Evolutionary conservation across 2,329 filamentous ascomycete genomes (phyloP).

Genomic region (Verticillium isaacii): DNA sequence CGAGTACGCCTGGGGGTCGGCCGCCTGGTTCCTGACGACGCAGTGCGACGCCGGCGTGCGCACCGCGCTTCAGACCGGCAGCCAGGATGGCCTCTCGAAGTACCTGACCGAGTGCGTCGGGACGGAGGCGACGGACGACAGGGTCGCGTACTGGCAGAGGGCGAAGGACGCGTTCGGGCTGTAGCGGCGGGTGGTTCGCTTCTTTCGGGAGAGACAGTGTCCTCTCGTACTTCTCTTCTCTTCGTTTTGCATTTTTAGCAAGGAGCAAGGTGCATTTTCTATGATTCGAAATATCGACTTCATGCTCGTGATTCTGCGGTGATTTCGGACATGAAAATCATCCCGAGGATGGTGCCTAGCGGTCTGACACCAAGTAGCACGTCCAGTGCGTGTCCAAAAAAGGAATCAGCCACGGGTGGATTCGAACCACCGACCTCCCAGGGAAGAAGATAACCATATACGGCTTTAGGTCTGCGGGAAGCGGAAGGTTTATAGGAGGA

Average conservation of each 20-base stretch:
- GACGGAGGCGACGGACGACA: conserved; percentile 22
- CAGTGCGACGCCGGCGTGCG: conserved; percentile 33
- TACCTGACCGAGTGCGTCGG: conserved; percentile 45
- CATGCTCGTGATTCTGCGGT: background rate
- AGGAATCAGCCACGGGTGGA: background rate
- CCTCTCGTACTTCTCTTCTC: background rate
- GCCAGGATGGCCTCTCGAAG: conserved; percentile 34
- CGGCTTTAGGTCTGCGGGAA: background rate
- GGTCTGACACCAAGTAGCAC: background rate
- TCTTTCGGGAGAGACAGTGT: background rate
- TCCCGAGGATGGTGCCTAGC: no score
- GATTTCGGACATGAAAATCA: no score
- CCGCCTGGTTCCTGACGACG: conserved; percentile 44
- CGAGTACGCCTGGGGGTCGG: conserved; percentile 49
- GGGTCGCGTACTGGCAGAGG: conserved; percentile 34
- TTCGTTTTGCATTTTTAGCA: background rate
- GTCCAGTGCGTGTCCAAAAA: background rate
- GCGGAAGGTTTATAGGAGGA: background rate
- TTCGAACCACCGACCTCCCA: background rate
- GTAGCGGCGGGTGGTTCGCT: background rate
- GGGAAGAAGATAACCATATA: background rate
- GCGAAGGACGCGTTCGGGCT: conserved; percentile 45
- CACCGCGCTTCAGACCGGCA: conserved; percentile 25
- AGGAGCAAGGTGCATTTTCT: background rate
- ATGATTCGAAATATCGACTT: background rate